Conservation (phyloP, 1,139 yeast species). For the Magnusiomyces clavatus region DNA sequence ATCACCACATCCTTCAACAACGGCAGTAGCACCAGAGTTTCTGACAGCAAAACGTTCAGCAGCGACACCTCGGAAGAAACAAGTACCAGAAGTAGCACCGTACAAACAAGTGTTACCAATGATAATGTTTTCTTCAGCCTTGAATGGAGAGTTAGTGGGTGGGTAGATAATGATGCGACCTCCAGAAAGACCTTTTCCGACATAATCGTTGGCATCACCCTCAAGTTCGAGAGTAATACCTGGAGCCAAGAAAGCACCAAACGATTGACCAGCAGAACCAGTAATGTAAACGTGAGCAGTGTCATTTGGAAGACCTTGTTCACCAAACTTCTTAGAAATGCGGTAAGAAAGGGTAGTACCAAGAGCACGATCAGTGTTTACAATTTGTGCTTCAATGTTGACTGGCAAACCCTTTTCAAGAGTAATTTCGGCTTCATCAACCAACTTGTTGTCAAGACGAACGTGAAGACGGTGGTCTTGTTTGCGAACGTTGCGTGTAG, state of each 20-base stretch:
- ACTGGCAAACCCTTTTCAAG: conserved; percentile 92
- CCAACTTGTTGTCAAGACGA: conserved; percentile 87
- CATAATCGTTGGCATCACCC: conserved; percentile 97
- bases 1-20: conserved; percentile 95
- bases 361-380: conserved; percentile 92
- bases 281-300: conserved; percentile 85
- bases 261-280: conserved; percentile 98
- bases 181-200: conserved; percentile 95
- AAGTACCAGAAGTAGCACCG: conserved; percentile 95
- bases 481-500: conserved; percentile 85
- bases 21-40: conserved; percentile 96
- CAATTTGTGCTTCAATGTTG: conserved; percentile 83
- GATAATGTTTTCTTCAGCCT: conserved; percentile 92
- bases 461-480: conserved; percentile 93
- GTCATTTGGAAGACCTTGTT: conserved; percentile 88
- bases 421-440: conserved; percentile 91
- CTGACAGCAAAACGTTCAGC: conserved; percentile 98
- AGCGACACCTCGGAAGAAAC: conserved; percentile 93
- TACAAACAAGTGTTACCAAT: conserved; percentile 97
- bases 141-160: conserved; percentile 72
- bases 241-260: conserved; percentile 94
- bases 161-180: conserved; percentile 92
- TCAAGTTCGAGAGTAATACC: conserved; percentile 93
- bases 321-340: conserved; percentile 89
- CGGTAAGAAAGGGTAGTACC: conserved; percentile 94